Percentiles rank a stretch among this genome's conserved stretches.
Evolutionary conservation across 306 rosid genomes (phyloP).

Genomic region (Abrus pulchellus): DNA sequence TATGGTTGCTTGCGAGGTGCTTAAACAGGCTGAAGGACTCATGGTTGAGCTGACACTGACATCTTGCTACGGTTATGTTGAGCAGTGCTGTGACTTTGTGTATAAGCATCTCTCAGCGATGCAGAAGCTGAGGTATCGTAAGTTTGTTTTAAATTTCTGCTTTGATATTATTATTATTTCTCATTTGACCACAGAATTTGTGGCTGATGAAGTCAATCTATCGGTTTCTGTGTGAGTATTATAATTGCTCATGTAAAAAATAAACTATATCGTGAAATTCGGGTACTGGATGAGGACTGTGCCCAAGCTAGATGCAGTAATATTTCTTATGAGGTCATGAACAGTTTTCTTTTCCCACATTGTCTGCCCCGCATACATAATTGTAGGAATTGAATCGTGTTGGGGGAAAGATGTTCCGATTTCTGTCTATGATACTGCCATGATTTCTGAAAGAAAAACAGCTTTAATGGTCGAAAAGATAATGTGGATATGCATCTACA

Average conservation of each 20-base stretch:
- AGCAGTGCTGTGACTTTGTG: conserved; percentile 79
- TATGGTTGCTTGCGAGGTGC: conserved; percentile 44
- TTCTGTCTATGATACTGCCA: conserved; percentile 15
- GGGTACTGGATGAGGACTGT: background rate
- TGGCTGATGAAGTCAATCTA: conserved; percentile 21
- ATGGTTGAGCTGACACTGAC: conserved; percentile 71
- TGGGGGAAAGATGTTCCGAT: background rate
- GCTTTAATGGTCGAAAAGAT: background rate
- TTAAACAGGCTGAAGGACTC: conserved; percentile 92
- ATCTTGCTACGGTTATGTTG: conserved; percentile 87
- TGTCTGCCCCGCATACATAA: background rate
- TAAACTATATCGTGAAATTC: background rate
- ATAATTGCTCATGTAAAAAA: conserved; percentile 8
- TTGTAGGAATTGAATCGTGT: conserved; percentile 18
- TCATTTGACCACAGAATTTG: conserved; percentile 1
- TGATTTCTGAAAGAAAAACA: conserved; percentile 6
- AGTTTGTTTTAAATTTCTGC: conserved; percentile 22
- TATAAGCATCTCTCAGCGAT: conserved; percentile 75
- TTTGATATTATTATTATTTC: background rate
- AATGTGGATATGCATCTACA: background rate
- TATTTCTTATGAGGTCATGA: background rate
- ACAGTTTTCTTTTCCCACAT: background rate
- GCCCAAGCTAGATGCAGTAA: background rate
- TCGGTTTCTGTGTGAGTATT: background rate
- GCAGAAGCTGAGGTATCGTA: conserved; percentile 79